phyloP scores from a whole-genome alignment of 2,329 filamentous ascomycete species.

The Ustilaginoidea virens region DNA sequence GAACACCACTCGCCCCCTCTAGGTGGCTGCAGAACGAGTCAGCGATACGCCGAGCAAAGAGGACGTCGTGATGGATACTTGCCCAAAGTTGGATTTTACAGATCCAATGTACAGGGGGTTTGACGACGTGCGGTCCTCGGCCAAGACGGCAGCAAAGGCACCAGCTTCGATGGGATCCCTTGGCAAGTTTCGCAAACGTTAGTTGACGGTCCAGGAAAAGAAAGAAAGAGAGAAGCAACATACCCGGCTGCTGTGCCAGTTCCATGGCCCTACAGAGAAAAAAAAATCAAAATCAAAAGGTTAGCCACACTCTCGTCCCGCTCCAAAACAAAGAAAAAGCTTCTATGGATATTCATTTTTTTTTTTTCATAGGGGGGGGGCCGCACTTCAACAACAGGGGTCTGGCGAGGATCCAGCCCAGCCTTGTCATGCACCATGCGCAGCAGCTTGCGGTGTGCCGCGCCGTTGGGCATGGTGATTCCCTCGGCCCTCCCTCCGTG shows the following conservation, averaged over 20 bases:
- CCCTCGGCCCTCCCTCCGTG: slow-evolving; percentile 4
- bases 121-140: slow-evolving; percentile 7
- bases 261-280: slow-evolving; percentile 7
- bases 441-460: slow-evolving; percentile 17
- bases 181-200: too few relatives aligned
- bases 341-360: background rate
- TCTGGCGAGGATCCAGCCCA: slow-evolving; percentile 10
- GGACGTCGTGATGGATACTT: slow-evolving; percentile 7
- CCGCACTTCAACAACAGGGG: slow-evolving; percentile 6
- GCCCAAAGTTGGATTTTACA: slow-evolving; percentile 9
- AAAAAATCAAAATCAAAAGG: background rate
- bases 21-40: slow-evolving; percentile 9
- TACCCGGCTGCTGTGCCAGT: slow-evolving; percentile 16
- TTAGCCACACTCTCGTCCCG: too few relatives aligned
- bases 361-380: background rate
- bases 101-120: slow-evolving; percentile 13
- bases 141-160: slow-evolving; percentile 10
- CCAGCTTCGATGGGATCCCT: slow-evolving; percentile 21
- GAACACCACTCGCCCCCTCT: slow-evolving; percentile 12
- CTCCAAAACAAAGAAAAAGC: too few relatives aligned
- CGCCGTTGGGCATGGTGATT: slow-evolving; percentile 5
- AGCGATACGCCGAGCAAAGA: background rate
- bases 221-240: too few relatives aligned
- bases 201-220: too few relatives aligned
- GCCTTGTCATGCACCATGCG: slow-evolving; percentile 16